These are phyloP conservation scores for Blumeria graminis DNA, from an alignment of 2,329 filamentous ascomycete species.

Conservation along the genomic window DNA sequence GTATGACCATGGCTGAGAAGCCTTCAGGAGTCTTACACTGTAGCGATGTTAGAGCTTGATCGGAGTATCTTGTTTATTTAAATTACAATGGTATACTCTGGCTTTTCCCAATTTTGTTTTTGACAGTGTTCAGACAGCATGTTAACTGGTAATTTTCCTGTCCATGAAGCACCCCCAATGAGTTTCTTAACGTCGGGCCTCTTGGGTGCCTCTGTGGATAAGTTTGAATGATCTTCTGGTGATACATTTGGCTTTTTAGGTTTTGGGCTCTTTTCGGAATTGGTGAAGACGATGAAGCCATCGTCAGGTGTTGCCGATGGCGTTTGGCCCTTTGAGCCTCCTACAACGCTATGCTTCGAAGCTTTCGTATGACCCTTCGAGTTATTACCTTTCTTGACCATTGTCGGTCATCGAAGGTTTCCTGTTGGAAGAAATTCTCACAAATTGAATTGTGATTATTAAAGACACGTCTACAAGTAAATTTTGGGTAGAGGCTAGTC, in stretches of 20 bases:
- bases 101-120: conserved; percentile 85
- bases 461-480: no score
- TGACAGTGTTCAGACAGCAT: conserved; percentile 85
- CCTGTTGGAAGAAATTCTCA: no score
- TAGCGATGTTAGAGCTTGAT: neutral
- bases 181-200: conserved; percentile 48
- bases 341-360: no score
- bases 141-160: conserved; percentile 85
- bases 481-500: no score
- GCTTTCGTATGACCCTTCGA: no score
- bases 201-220: conserved; percentile 12
- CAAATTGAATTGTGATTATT: no score
- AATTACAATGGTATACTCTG: conserved; percentile 62
- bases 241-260: conserved; percentile 8
- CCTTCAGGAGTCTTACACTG: conserved; percentile 45
- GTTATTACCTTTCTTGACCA: no score
- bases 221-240: conserved; percentile 8
- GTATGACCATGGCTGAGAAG: conserved; percentile 57
- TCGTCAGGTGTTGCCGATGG: conserved; percentile 18
- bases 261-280: conserved; percentile 27
- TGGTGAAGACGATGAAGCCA: conserved; percentile 31
- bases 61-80: neutral
- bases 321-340: conserved; percentile 2
- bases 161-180: conserved; percentile 91
- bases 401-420: no score